Evolutionary conservation across 495 filamentous ascomycete genomes (phyloP), one percentile per base, ranked within the genome.

Genomic region (Aspergillus heteromorphus): DNA sequence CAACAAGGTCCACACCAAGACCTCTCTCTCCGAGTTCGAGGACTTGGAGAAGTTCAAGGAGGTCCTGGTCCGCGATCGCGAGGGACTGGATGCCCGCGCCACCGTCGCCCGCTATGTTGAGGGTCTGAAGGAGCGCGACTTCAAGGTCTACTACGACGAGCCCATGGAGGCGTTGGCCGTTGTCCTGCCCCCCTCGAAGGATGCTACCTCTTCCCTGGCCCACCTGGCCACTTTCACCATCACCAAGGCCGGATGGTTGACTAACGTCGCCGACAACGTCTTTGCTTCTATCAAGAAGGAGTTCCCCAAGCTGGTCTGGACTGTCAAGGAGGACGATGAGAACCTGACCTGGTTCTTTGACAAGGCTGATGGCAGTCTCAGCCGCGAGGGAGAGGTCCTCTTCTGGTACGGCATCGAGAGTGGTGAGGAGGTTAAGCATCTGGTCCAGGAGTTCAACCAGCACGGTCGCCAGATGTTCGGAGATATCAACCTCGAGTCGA

Each of bases 331-430:
- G 61, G 89, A 93, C 56, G 93, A 98, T 58, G 95, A 97, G 79
- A 97, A 97, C 68, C 78, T 98, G 62, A 91, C 88, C 23, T 98
- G 93, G 93, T 97, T 97, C 77, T 96, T 95, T 58, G 92, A 96
- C 73, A 96, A 96, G 78, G 87, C 93, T 8, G 89, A 96, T 55
- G 95, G 95, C 45, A 95, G 88, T 70, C 76, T 97, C 54, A 88
- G 87, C 42, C 81, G 84, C 29, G 82, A 89, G 48, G 90, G 89
- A 50, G 85, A 95, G 62, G 89, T 97, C 31, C 85, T 97, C 67
- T 97, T 97, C 78, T 98, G 93, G 90, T 96, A 93, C 65, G 93
- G 93, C 30, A 83, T 93, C 51, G 88, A 92, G 60, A 84, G 79
- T 49, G 83, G 86, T n/a, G 85, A 90, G 45, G 89, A 96, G 67